Evolutionary conservation across 192 early-diverging fungal genomes (phyloP), one percentile per base, ranked within the genome.

Genomic region (Chytriomyces sp.): DNA sequence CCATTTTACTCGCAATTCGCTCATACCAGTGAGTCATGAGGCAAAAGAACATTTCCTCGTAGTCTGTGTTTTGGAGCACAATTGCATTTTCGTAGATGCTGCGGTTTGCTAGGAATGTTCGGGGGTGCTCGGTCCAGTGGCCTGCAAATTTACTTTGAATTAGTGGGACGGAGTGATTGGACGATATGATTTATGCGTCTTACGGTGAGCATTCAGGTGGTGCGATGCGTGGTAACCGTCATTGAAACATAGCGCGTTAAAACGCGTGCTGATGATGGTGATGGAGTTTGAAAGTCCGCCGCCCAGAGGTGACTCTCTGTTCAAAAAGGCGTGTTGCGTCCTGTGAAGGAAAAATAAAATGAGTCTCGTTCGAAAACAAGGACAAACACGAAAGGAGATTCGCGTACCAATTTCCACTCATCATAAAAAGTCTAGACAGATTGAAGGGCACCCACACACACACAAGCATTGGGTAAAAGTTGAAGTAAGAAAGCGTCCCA

Each of bases 181-280:
- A 35, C 35, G 35, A 35, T 35, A 35, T 35, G 28, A 35, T 35
- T 35, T 35, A n/a, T 35, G 35, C 35, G 2, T 35, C 35, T 35
- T 35, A 35, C 84, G 75, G 44, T 67, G 45, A 9, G 84, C 76
- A 64, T 85, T 81, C 64, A 85, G 64, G 76, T 85, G 84, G 78
- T 85, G 84, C 16, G 82, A 85, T 43, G 84, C 76, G 67, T 85
- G 84, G 69, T 85, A 85, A 11, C 84, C 84, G 71, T 85, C 84
- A 71, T 85, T 85, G 59, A 79, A 84, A 66, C 61, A 65, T 20
- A 61, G 71, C 5, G 66, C 50, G 72, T 85, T 85, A 77, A 85
- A 85, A 13, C 61, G 60, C 6, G 66, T 47, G 43, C 74, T 64
- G 35, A 85, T 77, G 61, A 50, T 53, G 28, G 84, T 85, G 68